Evolutionary conservation across 2,329 filamentous ascomycete species (phyloP).

Genomic region (Fusarium nanum): DNA sequence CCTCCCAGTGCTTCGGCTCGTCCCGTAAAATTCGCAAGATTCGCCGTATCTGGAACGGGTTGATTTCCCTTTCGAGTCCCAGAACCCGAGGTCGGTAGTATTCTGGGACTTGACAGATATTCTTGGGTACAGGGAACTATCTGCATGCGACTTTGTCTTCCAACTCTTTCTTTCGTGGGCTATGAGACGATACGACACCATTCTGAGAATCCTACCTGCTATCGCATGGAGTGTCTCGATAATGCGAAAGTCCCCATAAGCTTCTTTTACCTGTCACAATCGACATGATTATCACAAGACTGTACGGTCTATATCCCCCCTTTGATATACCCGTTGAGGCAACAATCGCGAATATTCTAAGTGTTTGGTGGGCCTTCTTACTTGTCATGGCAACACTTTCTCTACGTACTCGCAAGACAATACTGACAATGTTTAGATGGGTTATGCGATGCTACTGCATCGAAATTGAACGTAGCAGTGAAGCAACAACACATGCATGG

Average conservation of each 20-base stretch:
- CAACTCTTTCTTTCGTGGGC: slow-evolving; percentile 19
- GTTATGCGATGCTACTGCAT: neutral
- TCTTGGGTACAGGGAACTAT: slow-evolving; percentile 31
- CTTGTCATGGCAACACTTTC: slow-evolving; percentile 2
- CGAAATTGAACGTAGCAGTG: neutral
- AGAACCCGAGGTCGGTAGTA: slow-evolving; percentile 23
- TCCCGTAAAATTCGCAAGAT: slow-evolving; percentile 46
- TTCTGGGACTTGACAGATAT: slow-evolving; percentile 28
- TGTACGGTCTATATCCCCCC: neutral
- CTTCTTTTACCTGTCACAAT: slow-evolving; percentile 34
- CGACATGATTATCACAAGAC: slow-evolving; percentile 4
- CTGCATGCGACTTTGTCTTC: slow-evolving; percentile 26
- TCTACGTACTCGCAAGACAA: slow-evolving; percentile 6
- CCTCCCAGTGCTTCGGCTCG: slow-evolving; percentile 41
- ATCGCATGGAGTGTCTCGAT: slow-evolving; percentile 15
- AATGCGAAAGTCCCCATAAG: slow-evolving; percentile 5
- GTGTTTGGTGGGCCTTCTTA: slow-evolving; percentile 2
- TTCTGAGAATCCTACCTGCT: slow-evolving; percentile 19
- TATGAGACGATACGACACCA: slow-evolving; percentile 27
- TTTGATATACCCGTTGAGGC: slow-evolving; percentile 17
- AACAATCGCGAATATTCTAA: slow-evolving; percentile 26
- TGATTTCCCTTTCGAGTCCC: slow-evolving; percentile 20
- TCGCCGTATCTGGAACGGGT: slow-evolving; percentile 34
- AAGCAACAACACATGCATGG: neutral
- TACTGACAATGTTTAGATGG: slow-evolving; percentile 10